These are phyloP conservation scores for Pseudoperonospora humuli DNA, from an alignment of 352 stramenopile genomes.

Conservation along the genomic window DNA sequence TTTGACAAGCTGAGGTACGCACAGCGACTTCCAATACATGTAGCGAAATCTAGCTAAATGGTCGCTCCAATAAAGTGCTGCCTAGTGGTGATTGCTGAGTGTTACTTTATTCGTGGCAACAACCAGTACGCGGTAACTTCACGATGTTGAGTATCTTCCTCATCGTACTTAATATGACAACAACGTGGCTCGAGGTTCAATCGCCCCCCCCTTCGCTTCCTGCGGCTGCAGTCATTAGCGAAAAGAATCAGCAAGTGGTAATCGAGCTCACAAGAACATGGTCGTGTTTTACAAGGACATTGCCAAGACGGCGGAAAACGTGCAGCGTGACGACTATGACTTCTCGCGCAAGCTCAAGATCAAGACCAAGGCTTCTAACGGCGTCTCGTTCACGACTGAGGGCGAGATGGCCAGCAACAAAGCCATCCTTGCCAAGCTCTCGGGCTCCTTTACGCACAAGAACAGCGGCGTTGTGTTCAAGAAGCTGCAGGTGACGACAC, in stretches of 20 bases:
- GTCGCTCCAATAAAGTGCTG: no score
- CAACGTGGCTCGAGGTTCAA: no score
- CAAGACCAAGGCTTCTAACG: conserved; percentile 84
- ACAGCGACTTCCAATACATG: no score
- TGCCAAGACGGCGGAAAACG: conserved; percentile 77
- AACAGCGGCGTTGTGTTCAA: conserved; percentile 64
- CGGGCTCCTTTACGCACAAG: conserved; percentile 58
- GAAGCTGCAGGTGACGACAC: conserved; percentile 84
- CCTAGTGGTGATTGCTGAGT: no score
- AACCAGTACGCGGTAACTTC: no score
- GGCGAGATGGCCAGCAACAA: conserved; percentile 83
- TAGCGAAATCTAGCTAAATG: no score
- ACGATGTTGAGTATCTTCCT: no score
- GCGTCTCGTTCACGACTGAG: conserved; percentile 82
- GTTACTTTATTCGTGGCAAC: no score
- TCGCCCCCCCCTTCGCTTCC: conserved; percentile 1
- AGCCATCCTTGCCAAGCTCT: conserved; percentile 79
- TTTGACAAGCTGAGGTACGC: no score
- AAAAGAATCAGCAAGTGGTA: conserved; percentile 40
- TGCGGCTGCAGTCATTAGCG: conserved; percentile 32
- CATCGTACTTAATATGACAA: conserved; percentile 37
- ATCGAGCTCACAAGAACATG: conserved; percentile 21
- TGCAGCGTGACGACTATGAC: conserved; percentile 86
- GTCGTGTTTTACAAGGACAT: conserved; percentile 84
- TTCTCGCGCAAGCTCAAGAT: conserved; percentile 88